Conservation (phyloP, 352 stramenopile genomes). For the Stramenopiles sp. region DNA sequence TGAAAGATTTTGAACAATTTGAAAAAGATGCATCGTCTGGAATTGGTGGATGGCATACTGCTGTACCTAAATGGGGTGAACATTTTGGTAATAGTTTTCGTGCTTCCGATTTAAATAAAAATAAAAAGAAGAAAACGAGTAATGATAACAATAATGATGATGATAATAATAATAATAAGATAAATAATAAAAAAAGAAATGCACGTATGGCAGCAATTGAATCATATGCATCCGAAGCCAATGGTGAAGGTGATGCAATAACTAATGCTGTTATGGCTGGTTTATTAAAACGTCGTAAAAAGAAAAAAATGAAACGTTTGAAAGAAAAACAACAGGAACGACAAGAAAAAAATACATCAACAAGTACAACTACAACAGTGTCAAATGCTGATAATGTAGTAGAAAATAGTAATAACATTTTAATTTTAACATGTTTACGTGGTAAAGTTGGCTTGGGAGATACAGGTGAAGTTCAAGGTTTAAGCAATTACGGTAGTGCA, state of each 20-base stretch:
- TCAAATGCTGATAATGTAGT: too few relatives aligned
- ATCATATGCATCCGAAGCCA: constrained; percentile 17
- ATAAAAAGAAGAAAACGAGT: constrained; percentile 11
- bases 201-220: constrained; percentile 24
- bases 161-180: not conserved
- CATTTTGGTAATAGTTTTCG: constrained; percentile 6
- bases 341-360: too few relatives aligned
- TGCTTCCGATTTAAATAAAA: constrained; percentile 11
- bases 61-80: constrained; percentile 23
- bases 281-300: not conserved
- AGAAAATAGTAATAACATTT: not conserved
- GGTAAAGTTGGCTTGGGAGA: not conserved
- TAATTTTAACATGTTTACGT: not conserved
- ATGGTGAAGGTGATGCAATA: not conserved
- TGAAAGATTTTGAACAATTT: constrained; percentile 2
- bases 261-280: constrained; percentile 5
- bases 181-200: constrained; percentile 20
- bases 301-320: constrained; percentile 7
- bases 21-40: constrained; percentile 16
- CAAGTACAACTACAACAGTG: not conserved
- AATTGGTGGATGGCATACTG: constrained; percentile 29
- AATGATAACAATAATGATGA: constrained; percentile 1
- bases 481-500: constrained; percentile 4
- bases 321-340: not conserved
- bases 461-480: constrained; percentile 1